phyloP scores from a whole-genome alignment of 1,139 yeast genomes.

The Suhomyces bokatorum region DNA sequence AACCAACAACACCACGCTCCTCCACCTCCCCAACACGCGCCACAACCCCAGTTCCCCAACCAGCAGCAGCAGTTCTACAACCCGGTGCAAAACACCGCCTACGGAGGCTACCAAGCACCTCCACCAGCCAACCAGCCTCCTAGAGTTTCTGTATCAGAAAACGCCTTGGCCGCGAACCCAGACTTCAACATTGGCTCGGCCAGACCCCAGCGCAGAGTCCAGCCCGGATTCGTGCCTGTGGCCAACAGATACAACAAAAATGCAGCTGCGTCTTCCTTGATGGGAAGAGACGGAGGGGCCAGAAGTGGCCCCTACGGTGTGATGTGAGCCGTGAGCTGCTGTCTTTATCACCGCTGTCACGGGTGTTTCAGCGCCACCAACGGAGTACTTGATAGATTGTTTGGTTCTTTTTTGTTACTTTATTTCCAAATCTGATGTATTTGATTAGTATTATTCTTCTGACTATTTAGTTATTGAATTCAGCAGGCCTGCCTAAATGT shows the following conservation, averaged over 20 bases:
- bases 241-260: conserved; percentile 13
- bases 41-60: background rate
- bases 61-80: conserved; percentile 10
- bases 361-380: background rate
- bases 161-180: conserved; percentile 51
- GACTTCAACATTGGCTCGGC: conserved; percentile 34
- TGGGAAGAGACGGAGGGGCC: conserved; percentile 17
- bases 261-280: conserved; percentile 16
- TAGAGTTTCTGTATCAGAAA: conserved; percentile 44
- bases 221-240: conserved; percentile 17
- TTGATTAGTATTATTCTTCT: conserved; percentile 3
- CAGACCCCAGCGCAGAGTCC: conserved; percentile 12
- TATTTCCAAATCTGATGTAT: conserved; percentile 3
- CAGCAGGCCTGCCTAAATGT: conserved; percentile 10
- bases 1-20: conserved; percentile 10
- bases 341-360: background rate
- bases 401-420: conserved; percentile 2
- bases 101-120: conserved; percentile 14
- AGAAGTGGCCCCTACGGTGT: conserved; percentile 15
- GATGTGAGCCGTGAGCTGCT: conserved; percentile 2
- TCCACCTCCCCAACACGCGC: conserved; percentile 12
- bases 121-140: conserved; percentile 10
- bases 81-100: conserved; percentile 1
- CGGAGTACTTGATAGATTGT: conserved; percentile 2
- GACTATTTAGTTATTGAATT: conserved; percentile 4